Percentiles rank a stretch among this genome's conserved stretches.
phyloP scores from a whole-genome alignment of 2,329 filamentous ascomycete genomes.

The Xylaria sp. region DNA sequence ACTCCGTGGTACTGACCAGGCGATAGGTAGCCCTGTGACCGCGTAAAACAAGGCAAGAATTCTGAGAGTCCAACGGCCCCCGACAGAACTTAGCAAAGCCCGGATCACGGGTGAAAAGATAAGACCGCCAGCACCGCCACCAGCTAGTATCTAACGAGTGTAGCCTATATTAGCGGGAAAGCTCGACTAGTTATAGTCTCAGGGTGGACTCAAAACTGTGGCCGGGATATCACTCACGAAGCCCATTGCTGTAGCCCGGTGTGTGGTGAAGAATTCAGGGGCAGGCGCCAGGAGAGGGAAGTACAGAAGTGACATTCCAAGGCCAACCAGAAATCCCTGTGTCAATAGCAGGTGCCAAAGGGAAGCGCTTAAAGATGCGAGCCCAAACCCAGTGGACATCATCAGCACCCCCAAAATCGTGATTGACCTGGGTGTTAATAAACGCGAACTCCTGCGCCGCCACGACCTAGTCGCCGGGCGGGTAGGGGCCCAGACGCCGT shows the following conservation, averaged over 20 bases:
- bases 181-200: background rate
- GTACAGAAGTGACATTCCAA: conserved; percentile 58
- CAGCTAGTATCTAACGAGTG: conserved; percentile 51
- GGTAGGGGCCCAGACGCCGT: conserved; percentile 45
- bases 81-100: conserved; percentile 55
- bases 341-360: conserved; percentile 57
- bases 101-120: conserved; percentile 55
- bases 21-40: conserved; percentile 53
- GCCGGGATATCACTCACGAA: conserved; percentile 48
- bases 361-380: conserved; percentile 53
- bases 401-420: conserved; percentile 55
- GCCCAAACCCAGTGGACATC: conserved; percentile 56
- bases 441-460: conserved; percentile 43
- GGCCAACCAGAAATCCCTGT: conserved; percentile 57
- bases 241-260: conserved; percentile 59
- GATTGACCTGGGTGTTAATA: conserved; percentile 51
- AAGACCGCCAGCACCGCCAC: conserved; percentile 57
- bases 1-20: conserved; percentile 54
- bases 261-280: conserved; percentile 61
- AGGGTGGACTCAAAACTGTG: background rate
- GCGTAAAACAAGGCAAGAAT: conserved; percentile 54
- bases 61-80: conserved; percentile 58
- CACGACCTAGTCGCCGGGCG: conserved; percentile 39
- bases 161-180: conserved; percentile 20
- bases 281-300: conserved; percentile 58